Evolutionary conservation across 2,329 filamentous ascomycete species (phyloP).

Genomic region (Diplodia seriata): DNA sequence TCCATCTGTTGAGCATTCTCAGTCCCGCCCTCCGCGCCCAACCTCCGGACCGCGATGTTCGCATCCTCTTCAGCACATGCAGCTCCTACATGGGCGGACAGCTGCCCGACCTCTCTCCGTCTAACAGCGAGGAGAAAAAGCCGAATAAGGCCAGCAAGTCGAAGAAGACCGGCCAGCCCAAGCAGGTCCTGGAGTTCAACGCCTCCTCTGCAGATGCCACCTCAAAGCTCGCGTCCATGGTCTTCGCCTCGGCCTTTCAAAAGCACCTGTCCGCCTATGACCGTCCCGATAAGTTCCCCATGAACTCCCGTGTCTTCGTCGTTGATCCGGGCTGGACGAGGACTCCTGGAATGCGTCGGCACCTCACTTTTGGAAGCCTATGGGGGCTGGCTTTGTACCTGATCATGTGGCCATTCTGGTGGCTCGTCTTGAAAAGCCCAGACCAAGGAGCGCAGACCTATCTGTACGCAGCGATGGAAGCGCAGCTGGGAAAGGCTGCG

Average conservation of each 20-base stretch:
- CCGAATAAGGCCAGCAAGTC: constrained; percentile 44
- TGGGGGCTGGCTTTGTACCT: constrained; percentile 81
- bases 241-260: constrained; percentile 89
- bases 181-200: constrained; percentile 48
- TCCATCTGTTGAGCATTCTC: constrained; percentile 89
- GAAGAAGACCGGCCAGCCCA: constrained; percentile 13
- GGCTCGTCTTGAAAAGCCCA: constrained; percentile 86
- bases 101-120: constrained; percentile 62
- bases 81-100: constrained; percentile 84
- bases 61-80: constrained; percentile 86
- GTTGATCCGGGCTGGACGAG: constrained; percentile 86
- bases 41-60: constrained; percentile 90
- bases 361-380: constrained; percentile 83
- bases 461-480: constrained; percentile 85
- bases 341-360: constrained; percentile 86
- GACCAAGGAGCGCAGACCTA: constrained; percentile 86
- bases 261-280: constrained; percentile 87
- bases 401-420: constrained; percentile 78
- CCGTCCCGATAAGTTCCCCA: constrained; percentile 80
- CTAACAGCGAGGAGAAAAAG: constrained; percentile 60
- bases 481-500: constrained; percentile 66
- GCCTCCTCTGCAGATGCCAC: constrained; percentile 57
- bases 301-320: constrained; percentile 82
- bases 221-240: constrained; percentile 76
- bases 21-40: constrained; percentile 89